Percentiles rank a stretch among this genome's conserved stretches.
Conservation (phyloP, 2,329 filamentous ascomycete species). For the Xylaria sp. region DNA sequence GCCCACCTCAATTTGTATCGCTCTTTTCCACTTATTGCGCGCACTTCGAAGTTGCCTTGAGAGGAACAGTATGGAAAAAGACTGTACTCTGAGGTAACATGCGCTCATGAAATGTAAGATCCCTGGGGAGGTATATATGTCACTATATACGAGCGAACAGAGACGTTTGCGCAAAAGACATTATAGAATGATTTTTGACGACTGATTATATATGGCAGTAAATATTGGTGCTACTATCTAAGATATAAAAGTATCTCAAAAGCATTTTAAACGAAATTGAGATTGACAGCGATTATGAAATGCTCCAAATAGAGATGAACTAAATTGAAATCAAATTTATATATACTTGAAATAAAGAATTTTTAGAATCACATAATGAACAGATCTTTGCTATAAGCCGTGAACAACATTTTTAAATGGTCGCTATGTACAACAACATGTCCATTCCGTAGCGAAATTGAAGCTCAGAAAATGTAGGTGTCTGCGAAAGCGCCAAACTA, state of each 20-base stretch:
- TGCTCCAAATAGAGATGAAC: no score
- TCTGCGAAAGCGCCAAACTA: conserved; percentile 38
- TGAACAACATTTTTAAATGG: background rate
- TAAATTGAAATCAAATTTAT: background rate
- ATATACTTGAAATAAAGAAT: background rate
- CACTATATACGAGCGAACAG: no score
- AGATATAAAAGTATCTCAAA: no score
- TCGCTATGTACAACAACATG: background rate
- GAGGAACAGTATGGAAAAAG: background rate
- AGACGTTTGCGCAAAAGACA: no score
- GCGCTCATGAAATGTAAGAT: background rate
- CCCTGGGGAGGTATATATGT: background rate
- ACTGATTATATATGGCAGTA: background rate
- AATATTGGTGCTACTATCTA: no score
- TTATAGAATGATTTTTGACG: background rate
- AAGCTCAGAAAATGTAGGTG: no score
- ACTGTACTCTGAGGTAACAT: background rate
- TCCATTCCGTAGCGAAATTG: background rate
- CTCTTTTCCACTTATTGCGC: background rate
- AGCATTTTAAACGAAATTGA: no score
- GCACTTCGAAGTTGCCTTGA: background rate
- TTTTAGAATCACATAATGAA: background rate
- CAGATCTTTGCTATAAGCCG: background rate
- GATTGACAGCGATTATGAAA: no score
- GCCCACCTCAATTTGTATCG: no score